phyloP scores from a whole-genome alignment of 2,329 filamentous ascomycete species.

The Daldinia sp. region DNA sequence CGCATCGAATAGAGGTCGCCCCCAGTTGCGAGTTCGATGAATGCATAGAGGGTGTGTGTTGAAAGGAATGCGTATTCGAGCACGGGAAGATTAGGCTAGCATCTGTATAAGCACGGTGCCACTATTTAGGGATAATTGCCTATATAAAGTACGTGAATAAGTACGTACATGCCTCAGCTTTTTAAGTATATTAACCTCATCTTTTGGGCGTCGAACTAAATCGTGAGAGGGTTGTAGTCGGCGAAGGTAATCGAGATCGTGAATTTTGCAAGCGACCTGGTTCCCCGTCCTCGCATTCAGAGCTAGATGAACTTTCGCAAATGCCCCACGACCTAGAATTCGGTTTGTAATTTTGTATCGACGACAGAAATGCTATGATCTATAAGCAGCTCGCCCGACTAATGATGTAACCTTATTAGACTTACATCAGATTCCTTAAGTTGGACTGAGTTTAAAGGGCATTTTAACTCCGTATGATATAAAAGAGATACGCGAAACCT shows the following conservation, averaged over 20 bases:
- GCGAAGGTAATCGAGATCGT: constrained; percentile 56
- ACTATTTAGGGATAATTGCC: too few species aligned
- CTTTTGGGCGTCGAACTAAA: constrained; percentile 51
- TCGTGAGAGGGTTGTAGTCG: constrained; percentile 28
- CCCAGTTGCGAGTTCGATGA: constrained; percentile 64
- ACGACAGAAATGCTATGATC: constrained; percentile 54
- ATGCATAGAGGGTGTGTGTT: constrained; percentile 60
- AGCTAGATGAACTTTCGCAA: constrained; percentile 63
- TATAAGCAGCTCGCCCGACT: constrained; percentile 28
- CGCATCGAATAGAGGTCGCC: constrained; percentile 63
- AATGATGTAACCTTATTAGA: neutral
- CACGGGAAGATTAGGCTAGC: constrained; percentile 62
- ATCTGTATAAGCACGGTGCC: neutral
- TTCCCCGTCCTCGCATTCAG: constrained; percentile 59
- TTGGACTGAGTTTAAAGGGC: constrained; percentile 41
- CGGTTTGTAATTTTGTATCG: constrained; percentile 59
- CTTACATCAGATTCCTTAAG: constrained; percentile 49
- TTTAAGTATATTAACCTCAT: constrained; percentile 62
- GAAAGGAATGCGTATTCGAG: constrained; percentile 62
- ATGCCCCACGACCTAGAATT: constrained; percentile 61
- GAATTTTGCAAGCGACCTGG: constrained; percentile 75
- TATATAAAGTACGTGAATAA: neutral
- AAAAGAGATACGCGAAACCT: constrained; percentile 48
- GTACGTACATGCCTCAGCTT: constrained; percentile 61
- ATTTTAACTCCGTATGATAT: constrained; percentile 1